phyloP scores from a whole-genome alignment of 1,139 yeast genomes.

The Blastobotrys persicus region DNA sequence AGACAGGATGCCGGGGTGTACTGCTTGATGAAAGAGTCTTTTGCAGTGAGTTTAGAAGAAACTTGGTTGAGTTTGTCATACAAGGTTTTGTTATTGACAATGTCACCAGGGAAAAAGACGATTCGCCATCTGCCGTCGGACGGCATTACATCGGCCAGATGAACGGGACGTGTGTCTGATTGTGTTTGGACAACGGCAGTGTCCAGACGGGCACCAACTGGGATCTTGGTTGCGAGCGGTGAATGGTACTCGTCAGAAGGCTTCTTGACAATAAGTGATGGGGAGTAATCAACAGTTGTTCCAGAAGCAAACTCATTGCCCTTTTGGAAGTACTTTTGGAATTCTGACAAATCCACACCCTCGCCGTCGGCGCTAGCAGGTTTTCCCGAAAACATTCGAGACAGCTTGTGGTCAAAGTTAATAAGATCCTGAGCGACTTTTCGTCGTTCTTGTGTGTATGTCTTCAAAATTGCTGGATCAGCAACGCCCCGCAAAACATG shows the following conservation, averaged over 20 bases:
- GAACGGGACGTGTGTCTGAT: slow-evolving; percentile 34
- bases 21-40: slow-evolving; percentile 28
- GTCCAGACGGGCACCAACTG: slow-evolving; percentile 36
- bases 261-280: slow-evolving; percentile 27
- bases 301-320: slow-evolving; percentile 41
- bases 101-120: slow-evolving; percentile 35
- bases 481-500: slow-evolving; percentile 38
- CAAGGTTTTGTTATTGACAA: slow-evolving; percentile 19
- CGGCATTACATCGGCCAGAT: slow-evolving; percentile 32
- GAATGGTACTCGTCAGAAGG: slow-evolving; percentile 15
- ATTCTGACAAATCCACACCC: slow-evolving; percentile 38
- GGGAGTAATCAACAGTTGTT: slow-evolving; percentile 35
- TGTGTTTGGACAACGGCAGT: slow-evolving; percentile 32
- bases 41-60: slow-evolving; percentile 18
- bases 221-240: slow-evolving; percentile 30
- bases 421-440: slow-evolving; percentile 40
- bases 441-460: slow-evolving; percentile 39
- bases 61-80: not conserved
- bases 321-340: slow-evolving; percentile 33
- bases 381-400: slow-evolving; percentile 38
- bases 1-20: slow-evolving; percentile 35
- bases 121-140: slow-evolving; percentile 38
- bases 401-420: slow-evolving; percentile 38
- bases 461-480: slow-evolving; percentile 31
- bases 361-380: too few relatives aligned